Base-by-base conservation (phyloP, 1,284 basidiomycete genomes). In the Calocybe gambosa region DNA sequence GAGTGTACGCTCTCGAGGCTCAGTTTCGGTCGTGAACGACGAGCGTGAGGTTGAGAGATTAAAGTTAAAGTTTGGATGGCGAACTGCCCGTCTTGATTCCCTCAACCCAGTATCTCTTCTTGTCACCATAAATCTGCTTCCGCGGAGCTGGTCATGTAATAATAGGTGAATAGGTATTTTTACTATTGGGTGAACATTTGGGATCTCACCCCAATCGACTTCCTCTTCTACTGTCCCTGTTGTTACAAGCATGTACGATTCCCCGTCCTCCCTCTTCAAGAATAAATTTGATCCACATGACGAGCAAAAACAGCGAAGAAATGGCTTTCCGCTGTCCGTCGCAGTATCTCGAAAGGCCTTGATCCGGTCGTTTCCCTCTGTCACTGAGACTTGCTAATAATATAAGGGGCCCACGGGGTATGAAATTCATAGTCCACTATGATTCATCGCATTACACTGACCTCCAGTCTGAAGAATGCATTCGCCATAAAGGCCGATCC, bases 401-500 rank as follows among this genome's bases (percentile, higher is more conserved):
- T 9, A 18, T 18, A 18, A 19, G 19, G 19, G 16, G 35, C 10
- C 12, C 15, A 6, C 35, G 23, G 46, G 8, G 12, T 1, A 16
- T 10, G 20, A 38, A 34, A 13, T 10, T 0, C 31, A 28, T 23
- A 28, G 15, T 28, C 15, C 9, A 12, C 29, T 31, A 3, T 13
- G 29, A 6, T 31, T 3, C 12, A 8, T 31, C 6, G 13, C 13
- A 13, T 10, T n/a, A 31, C 18, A 52, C 57, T 19, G 43, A 68
- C 68, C 48, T 65, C 56, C 19, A 47, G 49, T 1, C 54, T 56
- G 55, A 66, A 69, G 44, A 67, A 65, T 8, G 53, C 52, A 39
- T 65, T 66, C 16, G 65, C 54, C 60, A 66, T 59, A 46, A 70
- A 69, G 8, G 65, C 66, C 9, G 63, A 61, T 1, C 68, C 67